Base-by-base conservation (phyloP, 148 eudicot genomes). In the Rhododendron ferrugineum region DNA sequence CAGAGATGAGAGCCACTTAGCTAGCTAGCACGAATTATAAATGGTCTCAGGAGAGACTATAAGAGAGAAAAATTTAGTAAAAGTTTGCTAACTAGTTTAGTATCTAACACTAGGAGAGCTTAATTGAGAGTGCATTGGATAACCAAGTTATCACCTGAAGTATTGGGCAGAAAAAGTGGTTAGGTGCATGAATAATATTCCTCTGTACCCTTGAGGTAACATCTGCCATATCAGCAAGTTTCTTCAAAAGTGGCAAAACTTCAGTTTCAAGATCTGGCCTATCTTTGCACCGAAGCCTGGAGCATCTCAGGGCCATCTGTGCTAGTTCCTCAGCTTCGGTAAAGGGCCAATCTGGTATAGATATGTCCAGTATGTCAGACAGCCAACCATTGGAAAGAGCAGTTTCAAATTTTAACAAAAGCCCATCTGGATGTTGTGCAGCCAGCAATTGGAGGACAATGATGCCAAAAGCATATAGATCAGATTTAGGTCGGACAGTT, bases 191-290 rank as follows among this genome's bases (percentile, higher is more conserved):
- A 87, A 79, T 85, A 60, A 81, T 88, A 62, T 85, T 84, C 37
- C 77, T 91, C 14, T 82, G 88, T 3, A 79, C 85, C 87, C 77
- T 88, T 87, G 85, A 87, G 66, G 89, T 87, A 81, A 91, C 91
- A 82, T 93, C 92, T 32, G 98, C 94, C 84, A 89, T 81, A 81
- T 94, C 98, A 78, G 93, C 94, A 77, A 95, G 93, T 86, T 87
- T 92, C 82, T 88, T 95, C 89, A 95, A 81, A 81, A 90, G 78
- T 2, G 95, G 98, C 36, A 95, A 88, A 36, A 94, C 93, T 46
- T 88, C 93, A 6, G 86, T 92, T 66, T 94, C 98, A 85, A 95
- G 97, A 81, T 95, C 98, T 0, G 97, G 98, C 86, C 98, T 90
- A 72, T 94, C 98, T 86, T 97, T 92, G 84, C 98, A 95, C 42